A percentile compares a stretch with the other conserved stretches of the same genome.
Conservation (phyloP, 257 asterid species). For the Cynanchum wilfordii region DNA sequence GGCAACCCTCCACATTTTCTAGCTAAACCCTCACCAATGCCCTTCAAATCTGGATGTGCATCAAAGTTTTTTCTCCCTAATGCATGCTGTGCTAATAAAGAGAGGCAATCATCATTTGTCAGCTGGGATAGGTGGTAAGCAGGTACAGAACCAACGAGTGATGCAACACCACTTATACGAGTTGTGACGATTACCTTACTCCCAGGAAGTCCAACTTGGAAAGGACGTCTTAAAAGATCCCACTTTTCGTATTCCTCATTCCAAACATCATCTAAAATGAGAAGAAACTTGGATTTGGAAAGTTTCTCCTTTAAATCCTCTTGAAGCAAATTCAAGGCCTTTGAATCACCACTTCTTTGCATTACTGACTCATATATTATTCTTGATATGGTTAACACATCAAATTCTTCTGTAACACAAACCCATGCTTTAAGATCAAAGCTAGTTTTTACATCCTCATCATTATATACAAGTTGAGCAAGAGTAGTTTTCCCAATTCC, state of each 20-base stretch:
- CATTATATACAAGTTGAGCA: slow-evolving; percentile 28
- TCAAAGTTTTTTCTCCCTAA: slow-evolving; percentile 17
- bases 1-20: slow-evolving; percentile 28
- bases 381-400: slow-evolving; percentile 16
- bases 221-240: slow-evolving; percentile 24
- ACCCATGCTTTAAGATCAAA: slow-evolving; percentile 22
- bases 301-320: slow-evolving; percentile 17
- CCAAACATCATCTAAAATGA: slow-evolving; percentile 24
- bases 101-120: slow-evolving; percentile 18
- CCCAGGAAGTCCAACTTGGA: slow-evolving; percentile 24
- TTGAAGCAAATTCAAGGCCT: slow-evolving; percentile 24
- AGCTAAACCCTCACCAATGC: slow-evolving; percentile 19
- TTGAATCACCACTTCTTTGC: slow-evolving; percentile 10
- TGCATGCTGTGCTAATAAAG: slow-evolving; percentile 25
- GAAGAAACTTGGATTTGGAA: slow-evolving; percentile 10
- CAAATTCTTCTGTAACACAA: slow-evolving; percentile 23
- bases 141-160: slow-evolving; percentile 11
- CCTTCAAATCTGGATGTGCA: slow-evolving; percentile 6
- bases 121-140: slow-evolving; percentile 16
- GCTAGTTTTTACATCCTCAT: slow-evolving; percentile 10
- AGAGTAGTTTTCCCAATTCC: slow-evolving; percentile 30
- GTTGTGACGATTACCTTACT: slow-evolving; percentile 25
- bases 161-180: slow-evolving; percentile 16
- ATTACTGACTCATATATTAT: slow-evolving; percentile 20
- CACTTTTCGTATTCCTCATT: slow-evolving; percentile 19